phyloP scores from a whole-genome alignment of 306 rosid genomes.

The Prunus mongolica region DNA sequence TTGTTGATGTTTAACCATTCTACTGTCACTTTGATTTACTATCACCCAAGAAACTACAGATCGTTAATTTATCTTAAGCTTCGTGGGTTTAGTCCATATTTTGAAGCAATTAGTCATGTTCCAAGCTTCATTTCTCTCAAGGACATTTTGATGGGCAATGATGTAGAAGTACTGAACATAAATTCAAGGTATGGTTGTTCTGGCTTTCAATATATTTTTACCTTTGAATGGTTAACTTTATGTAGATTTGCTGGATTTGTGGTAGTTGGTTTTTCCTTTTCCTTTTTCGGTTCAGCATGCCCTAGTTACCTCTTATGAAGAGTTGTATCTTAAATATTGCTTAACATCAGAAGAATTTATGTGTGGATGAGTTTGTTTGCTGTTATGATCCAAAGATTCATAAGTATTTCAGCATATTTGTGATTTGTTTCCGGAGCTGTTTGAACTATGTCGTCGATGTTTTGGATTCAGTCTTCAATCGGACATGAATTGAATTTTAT shows the following conservation, averaged over 20 bases:
- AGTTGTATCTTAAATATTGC: too few relatives aligned
- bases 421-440: too few relatives aligned
- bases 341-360: too few relatives aligned
- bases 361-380: too few relatives aligned
- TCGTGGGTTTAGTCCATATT: background rate
- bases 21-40: background rate
- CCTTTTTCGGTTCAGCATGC: too few relatives aligned
- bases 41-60: background rate
- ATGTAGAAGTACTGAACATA: background rate
- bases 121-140: conserved; percentile 8
- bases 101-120: background rate
- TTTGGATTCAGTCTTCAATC: too few relatives aligned
- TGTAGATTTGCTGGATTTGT: background rate
- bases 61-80: background rate
- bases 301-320: too few relatives aligned
- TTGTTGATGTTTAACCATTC: background rate
- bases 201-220: background rate
- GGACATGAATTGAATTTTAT: too few relatives aligned
- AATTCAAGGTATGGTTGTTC: background rate
- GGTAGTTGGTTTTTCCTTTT: too few relatives aligned
- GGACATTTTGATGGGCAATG: background rate
- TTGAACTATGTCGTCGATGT: too few relatives aligned
- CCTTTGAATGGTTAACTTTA: background rate
- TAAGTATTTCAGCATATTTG: too few relatives aligned
- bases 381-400: too few relatives aligned